Evolutionary conservation across 1,139 yeast species (phyloP).

Genomic region (Blastobotrys proliferans): DNA sequence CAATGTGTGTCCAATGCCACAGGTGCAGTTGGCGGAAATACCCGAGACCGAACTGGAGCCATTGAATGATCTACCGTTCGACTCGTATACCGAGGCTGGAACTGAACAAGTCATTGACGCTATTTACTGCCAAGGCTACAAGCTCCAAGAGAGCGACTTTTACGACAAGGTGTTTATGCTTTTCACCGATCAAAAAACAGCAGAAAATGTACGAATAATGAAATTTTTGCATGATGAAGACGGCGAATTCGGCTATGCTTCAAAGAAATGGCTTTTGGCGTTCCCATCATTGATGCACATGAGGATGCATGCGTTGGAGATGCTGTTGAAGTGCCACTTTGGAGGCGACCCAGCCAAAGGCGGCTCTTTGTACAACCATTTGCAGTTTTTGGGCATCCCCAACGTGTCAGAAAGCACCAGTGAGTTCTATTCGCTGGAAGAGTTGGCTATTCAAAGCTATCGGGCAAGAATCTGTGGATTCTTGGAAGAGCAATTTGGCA

Average conservation of each 20-base stretch:
- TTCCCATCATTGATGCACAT: constrained; percentile 12
- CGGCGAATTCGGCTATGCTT: constrained; percentile 5
- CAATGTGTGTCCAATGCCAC: constrained; percentile 8
- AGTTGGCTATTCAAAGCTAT: constrained; percentile 8
- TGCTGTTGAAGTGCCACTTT: constrained; percentile 10
- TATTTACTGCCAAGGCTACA: constrained; percentile 6
- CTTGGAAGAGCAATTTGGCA: constrained; percentile 2
- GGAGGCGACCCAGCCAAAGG: constrained; percentile 12
- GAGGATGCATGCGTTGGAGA: constrained; percentile 13
- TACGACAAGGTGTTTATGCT: constrained; percentile 11
- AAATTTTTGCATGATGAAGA: constrained; percentile 8
- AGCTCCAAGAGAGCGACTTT: constrained; percentile 4
- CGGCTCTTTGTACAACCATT: constrained; percentile 12
- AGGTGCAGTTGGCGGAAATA: constrained; percentile 1
- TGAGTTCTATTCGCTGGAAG: constrained; percentile 11
- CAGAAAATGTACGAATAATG: constrained; percentile 9
- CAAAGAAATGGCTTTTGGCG: constrained; percentile 12
- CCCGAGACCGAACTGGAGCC: not conserved
- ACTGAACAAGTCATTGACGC: constrained; percentile 12
- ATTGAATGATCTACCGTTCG: constrained; percentile 11
- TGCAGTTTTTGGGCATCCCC: constrained; percentile 7
- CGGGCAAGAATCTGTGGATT: constrained; percentile 9
- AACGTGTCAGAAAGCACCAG: constrained; percentile 9
- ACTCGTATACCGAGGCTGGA: constrained; percentile 11
- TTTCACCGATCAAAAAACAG: constrained; percentile 10